phyloP scores from a whole-genome alignment of 2,329 filamentous ascomycete species.

The Ophiostoma australiae region DNA sequence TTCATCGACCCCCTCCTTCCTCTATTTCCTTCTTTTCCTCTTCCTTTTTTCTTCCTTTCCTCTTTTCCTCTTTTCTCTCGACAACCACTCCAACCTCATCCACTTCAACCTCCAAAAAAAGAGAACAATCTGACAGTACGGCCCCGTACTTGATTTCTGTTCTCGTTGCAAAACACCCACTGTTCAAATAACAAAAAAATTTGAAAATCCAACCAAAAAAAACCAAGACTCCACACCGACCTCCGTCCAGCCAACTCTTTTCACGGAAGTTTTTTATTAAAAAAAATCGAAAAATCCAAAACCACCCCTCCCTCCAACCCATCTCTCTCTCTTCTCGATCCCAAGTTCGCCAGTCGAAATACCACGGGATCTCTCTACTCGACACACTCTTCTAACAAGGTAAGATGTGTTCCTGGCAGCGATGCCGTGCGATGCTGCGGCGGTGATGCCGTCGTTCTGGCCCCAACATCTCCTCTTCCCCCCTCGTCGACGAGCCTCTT shows the following conservation, averaged over 20 bases:
- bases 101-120: slow-evolving; percentile 33
- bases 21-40: background rate
- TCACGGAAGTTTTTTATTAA: slow-evolving; percentile 25
- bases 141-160: slow-evolving; percentile 56
- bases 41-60: background rate
- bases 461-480: background rate
- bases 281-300: slow-evolving; percentile 24
- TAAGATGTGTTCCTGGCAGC: background rate
- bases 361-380: slow-evolving; percentile 3
- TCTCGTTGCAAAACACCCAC: slow-evolving; percentile 50
- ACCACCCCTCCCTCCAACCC: slow-evolving; percentile 21
- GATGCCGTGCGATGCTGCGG: background rate
- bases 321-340: background rate
- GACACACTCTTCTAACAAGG: slow-evolving; percentile 11
- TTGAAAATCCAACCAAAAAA: slow-evolving; percentile 52
- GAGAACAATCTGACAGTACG: slow-evolving; percentile 41
- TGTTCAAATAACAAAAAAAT: slow-evolving; percentile 56
- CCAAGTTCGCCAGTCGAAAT: slow-evolving; percentile 21
- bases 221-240: slow-evolving; percentile 33
- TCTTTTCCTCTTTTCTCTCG: slow-evolving; percentile 9
- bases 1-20: slow-evolving; percentile 14
- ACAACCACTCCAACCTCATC: slow-evolving; percentile 19
- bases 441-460: background rate
- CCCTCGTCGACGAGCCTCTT: background rate
- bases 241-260: slow-evolving; percentile 25